A percentile compares a stretch with the other conserved stretches of the same genome.
Evolutionary conservation across 495 filamentous ascomycete species (phyloP).

Genomic region (Aspergillus cavernicola): DNA sequence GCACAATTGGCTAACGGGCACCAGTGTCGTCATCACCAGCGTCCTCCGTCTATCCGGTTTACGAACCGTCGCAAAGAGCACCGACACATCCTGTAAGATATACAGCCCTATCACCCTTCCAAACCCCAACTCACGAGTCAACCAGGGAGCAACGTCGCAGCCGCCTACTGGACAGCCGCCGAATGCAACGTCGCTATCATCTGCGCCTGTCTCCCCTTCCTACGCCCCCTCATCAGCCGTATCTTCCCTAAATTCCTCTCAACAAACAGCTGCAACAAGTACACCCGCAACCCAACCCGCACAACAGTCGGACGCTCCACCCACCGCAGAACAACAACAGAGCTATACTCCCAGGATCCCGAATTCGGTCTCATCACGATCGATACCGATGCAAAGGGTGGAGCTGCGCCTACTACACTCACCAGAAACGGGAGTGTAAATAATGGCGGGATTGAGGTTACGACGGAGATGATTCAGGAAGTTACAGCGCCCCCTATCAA

Average conservation of each 20-base stretch:
- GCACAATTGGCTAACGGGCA: constrained; percentile 40
- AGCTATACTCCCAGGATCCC: constrained; percentile 25
- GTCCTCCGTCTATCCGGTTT: constrained; percentile 36
- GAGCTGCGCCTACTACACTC: constrained; percentile 1
- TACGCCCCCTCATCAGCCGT: constrained; percentile 75
- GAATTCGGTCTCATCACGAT: constrained; percentile 35
- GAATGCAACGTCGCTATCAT: constrained; percentile 83
- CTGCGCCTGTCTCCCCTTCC: constrained; percentile 77
- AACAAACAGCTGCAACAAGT: constrained; percentile 28
- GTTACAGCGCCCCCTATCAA: constrained; percentile 31
- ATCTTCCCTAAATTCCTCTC: constrained; percentile 66
- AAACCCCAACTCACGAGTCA: no score
- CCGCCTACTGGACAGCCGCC: constrained; percentile 71
- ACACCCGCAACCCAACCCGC: constrained; percentile 19
- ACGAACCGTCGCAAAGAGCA: constrained; percentile 25
- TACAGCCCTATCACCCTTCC: constrained; percentile 9
- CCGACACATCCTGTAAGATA: constrained; percentile 56
- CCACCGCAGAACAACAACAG: constrained; percentile 2
- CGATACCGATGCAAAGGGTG: constrained; percentile 22
- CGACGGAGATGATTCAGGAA: constrained; percentile 35
- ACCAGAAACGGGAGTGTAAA: constrained; percentile 5
- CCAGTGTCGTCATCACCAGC: constrained; percentile 32
- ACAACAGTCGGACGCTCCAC: constrained; percentile 21
- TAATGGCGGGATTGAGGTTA: constrained; percentile 32
- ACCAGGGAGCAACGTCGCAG: constrained; percentile 47